Conservation (phyloP, 768 basidiomycete species). For the Agaricus sinodeliciosus region DNA sequence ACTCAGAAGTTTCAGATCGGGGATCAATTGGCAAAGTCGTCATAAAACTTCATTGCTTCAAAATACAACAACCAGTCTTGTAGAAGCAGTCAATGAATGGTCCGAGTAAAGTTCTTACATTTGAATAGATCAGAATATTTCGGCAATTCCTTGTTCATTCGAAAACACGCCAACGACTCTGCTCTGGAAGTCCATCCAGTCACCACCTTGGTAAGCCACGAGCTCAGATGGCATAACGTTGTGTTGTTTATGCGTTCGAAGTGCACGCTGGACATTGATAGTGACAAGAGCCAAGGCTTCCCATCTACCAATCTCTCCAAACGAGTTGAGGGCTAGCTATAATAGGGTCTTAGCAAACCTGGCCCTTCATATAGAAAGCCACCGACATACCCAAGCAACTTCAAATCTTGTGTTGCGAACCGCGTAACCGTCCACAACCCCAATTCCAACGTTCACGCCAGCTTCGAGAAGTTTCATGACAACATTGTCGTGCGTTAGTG, state of each 20-base stretch:
- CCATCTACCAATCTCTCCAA: conserved; percentile 31
- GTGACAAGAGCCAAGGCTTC: conserved; percentile 36
- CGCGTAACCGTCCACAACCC: conserved; percentile 50
- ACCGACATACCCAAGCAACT: conserved; percentile 40
- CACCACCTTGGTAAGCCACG: conserved; percentile 34
- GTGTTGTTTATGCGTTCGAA: conserved; percentile 23
- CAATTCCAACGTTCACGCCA: conserved; percentile 60
- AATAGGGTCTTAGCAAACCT: neutral
- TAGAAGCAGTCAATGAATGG: too few relatives aligned
- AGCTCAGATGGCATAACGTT: conserved; percentile 22
- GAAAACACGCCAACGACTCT: conserved; percentile 39
- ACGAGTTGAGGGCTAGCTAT: conserved; percentile 22
- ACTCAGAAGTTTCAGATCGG: too few relatives aligned
- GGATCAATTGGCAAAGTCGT: too few relatives aligned
- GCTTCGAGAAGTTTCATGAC: conserved; percentile 47
- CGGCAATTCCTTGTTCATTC: conserved; percentile 23
- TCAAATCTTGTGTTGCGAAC: conserved; percentile 71
- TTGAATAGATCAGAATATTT: conserved; percentile 23
- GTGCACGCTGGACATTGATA: conserved; percentile 33
- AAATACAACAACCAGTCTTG: too few relatives aligned
- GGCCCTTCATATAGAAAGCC: conserved; percentile 24
- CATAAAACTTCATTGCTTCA: too few relatives aligned
- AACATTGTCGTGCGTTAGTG: conserved; percentile 49
- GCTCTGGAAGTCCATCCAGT: conserved; percentile 35
- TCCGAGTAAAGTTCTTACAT: too few relatives aligned